These are phyloP conservation scores for Kregervanrija fluxuum DNA, from an alignment of 805 yeast genomes.

Conservation along the genomic window DNA sequence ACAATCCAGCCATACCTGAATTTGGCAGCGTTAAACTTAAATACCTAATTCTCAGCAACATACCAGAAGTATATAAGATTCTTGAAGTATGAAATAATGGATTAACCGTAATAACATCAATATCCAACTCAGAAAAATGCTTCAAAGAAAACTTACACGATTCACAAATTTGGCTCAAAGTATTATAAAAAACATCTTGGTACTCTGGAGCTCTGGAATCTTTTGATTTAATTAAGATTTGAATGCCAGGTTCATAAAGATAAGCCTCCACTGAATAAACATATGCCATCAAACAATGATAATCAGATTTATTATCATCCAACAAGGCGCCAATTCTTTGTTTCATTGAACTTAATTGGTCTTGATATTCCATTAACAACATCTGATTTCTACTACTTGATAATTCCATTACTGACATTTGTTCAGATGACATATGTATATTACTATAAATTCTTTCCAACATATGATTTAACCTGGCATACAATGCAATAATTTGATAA, in stretches of 20 bases:
- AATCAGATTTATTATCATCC: constrained; percentile 28
- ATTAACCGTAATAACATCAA: constrained; percentile 42
- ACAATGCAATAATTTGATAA: constrained; percentile 42
- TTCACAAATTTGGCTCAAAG: constrained; percentile 34
- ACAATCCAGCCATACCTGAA: constrained; percentile 34
- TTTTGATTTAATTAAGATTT: constrained; percentile 12
- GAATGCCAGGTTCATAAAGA: constrained; percentile 47
- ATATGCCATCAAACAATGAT: constrained; percentile 36
- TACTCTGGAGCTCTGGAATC: constrained; percentile 25
- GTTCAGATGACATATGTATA: constrained; percentile 36
- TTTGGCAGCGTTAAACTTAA: constrained; percentile 47
- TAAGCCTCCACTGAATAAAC: constrained; percentile 61
- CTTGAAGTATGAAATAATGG: constrained; percentile 54
- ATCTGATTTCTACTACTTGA: constrained; percentile 28
- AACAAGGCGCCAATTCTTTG: constrained; percentile 27
- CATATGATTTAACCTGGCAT: constrained; percentile 51
- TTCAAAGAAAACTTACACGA: constrained; percentile 46
- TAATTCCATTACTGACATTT: constrained; percentile 24
- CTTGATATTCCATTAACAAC: constrained; percentile 43
- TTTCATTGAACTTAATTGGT: constrained; percentile 35
- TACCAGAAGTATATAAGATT: constrained; percentile 58
- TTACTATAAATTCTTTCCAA: constrained; percentile 55
- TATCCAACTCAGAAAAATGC: constrained; percentile 38
- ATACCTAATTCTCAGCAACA: constrained; percentile 50
- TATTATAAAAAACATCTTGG: constrained; percentile 12